Base-by-base conservation (phyloP, 768 basidiomycete species). In the Tricholomella constricta region DNA sequence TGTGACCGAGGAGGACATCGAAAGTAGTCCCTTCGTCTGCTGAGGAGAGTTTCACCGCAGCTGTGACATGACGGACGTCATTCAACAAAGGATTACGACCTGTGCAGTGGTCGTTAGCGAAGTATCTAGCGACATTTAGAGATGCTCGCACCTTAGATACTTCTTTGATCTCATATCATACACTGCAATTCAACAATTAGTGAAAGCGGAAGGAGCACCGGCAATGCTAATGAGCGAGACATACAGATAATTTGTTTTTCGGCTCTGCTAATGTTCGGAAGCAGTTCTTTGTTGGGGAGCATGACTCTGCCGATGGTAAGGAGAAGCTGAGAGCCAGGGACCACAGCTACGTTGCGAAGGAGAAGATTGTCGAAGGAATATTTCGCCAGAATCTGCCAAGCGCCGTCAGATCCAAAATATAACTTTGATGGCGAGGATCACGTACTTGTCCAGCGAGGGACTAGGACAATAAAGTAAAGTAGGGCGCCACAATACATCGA, bases 201-300 rank as follows among this genome's bases (percentile, higher is more conserved):
- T 32, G 35, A 47, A 12, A 2, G 14, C 14, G 35, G n/a, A n/a
- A 45, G 22, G 46, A 29, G n/a, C n/a, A n/a, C n/a, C n/a, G n/a
- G n/a, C n/a, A 11, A 10, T 1, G 29, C 8, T 15, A n/a, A 12
- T 6, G 1, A 1, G 38, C 3, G 38, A 17, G 19, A 48, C 56
- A 17, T 38, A 60, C 59, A 10, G 5, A 60, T 57, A n/a, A 60
- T 17, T 29, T 55, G 59, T 27, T 60, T 60, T 43, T 60, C 59
- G n/a, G 56, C 53, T 19, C 52, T 34, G 23, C 51, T 42, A 43
- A 48, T 55, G 10, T 17, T 43, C 5, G 52, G 52, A 17, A 45
- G 37, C 3, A 15, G 22, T n/a, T 48, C 56, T n/a, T 46, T 26
- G 4, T 9, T 38, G 22, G 50, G 31, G 17, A 35, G 32, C 27